phyloP scores from a whole-genome alignment of 345 rosid genomes.

The Anacardium occidentale region DNA sequence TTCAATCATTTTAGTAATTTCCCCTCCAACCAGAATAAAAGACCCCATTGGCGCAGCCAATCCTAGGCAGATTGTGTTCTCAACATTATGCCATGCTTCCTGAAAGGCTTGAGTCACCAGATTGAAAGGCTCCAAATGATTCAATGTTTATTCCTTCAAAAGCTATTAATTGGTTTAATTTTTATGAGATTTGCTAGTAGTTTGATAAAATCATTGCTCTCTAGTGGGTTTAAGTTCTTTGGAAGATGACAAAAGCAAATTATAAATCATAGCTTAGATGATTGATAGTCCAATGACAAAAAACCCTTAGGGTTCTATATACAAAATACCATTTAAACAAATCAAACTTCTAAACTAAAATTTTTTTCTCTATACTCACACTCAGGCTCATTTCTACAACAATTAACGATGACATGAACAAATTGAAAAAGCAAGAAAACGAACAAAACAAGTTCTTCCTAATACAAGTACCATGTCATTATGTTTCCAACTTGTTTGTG shows the following conservation, averaged over 20 bases:
- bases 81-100: too few species aligned
- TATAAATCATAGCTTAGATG: conserved; percentile 11
- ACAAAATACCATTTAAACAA: conserved; percentile 23
- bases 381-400: conserved; percentile 31
- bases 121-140: too few species aligned
- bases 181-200: too few species aligned
- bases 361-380: conserved; percentile 28
- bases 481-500: conserved; percentile 11
- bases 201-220: too few species aligned
- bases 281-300: conserved; percentile 18
- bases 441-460: conserved; percentile 9
- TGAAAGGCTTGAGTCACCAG: too few species aligned
- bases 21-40: too few species aligned
- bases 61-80: too few species aligned
- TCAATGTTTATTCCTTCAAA: too few species aligned
- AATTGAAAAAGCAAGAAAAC: neutral
- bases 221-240: too few species aligned
- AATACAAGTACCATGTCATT: conserved; percentile 17
- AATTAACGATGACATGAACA: conserved; percentile 29
- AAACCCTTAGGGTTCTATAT: conserved; percentile 21
- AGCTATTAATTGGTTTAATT: too few species aligned
- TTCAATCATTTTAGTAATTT: too few species aligned
- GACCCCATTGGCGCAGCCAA: too few species aligned
- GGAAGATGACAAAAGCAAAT: neutral
- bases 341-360: conserved; percentile 17